A percentile compares a stretch with the other conserved stretches of the same genome.
phyloP scores from a whole-genome alignment of 2,329 filamentous ascomycete species.

The Hymenoscyphus occultus region DNA sequence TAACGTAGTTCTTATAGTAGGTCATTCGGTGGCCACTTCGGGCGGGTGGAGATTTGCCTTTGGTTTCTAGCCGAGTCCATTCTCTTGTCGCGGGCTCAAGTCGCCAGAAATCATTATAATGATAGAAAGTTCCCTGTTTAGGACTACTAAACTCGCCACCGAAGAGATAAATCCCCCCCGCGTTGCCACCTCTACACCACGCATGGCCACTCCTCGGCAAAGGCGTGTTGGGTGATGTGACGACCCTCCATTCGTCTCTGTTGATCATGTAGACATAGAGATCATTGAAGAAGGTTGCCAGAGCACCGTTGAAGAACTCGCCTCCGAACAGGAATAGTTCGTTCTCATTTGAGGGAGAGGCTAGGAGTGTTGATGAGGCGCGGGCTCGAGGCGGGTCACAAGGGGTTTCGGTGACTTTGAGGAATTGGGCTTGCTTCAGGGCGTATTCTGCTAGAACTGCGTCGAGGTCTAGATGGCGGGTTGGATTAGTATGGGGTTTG shows the following conservation, averaged over 20 bases:
- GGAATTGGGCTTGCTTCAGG: constrained; percentile 87
- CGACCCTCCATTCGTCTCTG: constrained; percentile 83
- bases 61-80: constrained; percentile 83
- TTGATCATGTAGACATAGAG: constrained; percentile 72
- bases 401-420: constrained; percentile 84
- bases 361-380: constrained; percentile 76
- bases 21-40: constrained; percentile 94
- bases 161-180: constrained; percentile 81
- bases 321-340: constrained; percentile 90
- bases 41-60: constrained; percentile 75
- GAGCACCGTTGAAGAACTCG: constrained; percentile 90
- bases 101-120: constrained; percentile 98
- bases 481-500: too few relatives aligned
- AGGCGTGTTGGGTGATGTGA: constrained; percentile 88
- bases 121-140: constrained; percentile 97
- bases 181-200: constrained; percentile 86
- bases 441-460: constrained; percentile 90
- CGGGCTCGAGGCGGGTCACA: constrained; percentile 73
- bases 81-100: constrained; percentile 81
- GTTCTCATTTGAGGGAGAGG: constrained; percentile 80
- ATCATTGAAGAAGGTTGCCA: constrained; percentile 71
- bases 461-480: constrained; percentile 63
- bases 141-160: constrained; percentile 95
- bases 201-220: constrained; percentile 90
- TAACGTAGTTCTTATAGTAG: constrained; percentile 93